A percentile compares a stretch with the other conserved stretches of the same genome.
Evolutionary conservation across 1,284 basidiomycete genomes (phyloP).

Genomic region (Dichomitus squalens): DNA sequence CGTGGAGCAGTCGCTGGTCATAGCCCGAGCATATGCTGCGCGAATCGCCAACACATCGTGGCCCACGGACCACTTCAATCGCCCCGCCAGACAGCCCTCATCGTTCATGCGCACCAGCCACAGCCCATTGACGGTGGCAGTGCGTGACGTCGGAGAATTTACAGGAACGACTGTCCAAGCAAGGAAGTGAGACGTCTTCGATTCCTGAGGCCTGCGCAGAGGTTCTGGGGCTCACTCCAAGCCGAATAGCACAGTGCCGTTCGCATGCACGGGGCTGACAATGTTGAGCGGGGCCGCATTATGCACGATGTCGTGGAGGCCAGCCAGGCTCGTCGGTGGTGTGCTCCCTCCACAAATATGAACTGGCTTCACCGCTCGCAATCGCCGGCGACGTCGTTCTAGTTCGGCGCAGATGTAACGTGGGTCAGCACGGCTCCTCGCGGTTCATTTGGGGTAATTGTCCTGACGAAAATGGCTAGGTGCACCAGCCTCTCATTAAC

Average conservation of each 20-base stretch:
- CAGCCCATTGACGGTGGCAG: background rate
- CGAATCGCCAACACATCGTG: background rate
- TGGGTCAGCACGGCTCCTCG: conserved; percentile 6
- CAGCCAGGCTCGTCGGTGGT: conserved; percentile 7
- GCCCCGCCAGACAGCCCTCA: background rate
- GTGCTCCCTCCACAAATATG: conserved; percentile 7
- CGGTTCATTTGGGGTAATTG: conserved; percentile 7
- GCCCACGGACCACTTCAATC: background rate
- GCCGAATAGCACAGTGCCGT: conserved; percentile 7
- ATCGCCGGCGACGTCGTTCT: background rate
- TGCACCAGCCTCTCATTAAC: conserved; percentile 3
- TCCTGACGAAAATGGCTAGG: conserved; percentile 14
- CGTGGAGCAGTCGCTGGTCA: background rate
- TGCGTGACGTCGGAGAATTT: background rate
- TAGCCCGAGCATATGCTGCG: conserved; percentile 1
- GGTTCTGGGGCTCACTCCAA: background rate
- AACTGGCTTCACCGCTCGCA: conserved; percentile 3
- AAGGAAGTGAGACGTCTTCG: conserved; percentile 4
- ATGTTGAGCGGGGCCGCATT: conserved; percentile 15
- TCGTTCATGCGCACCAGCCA: background rate
- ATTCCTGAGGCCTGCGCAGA: conserved; percentile 9
- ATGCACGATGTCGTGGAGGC: conserved; percentile 13
- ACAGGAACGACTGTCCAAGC: background rate
- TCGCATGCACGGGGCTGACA: conserved; percentile 10
- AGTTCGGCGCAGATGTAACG: background rate